These are phyloP conservation scores for Acanthamoeba healyi DNA, from an alignment of 208 protist genomes.

Conservation along the genomic window DNA sequence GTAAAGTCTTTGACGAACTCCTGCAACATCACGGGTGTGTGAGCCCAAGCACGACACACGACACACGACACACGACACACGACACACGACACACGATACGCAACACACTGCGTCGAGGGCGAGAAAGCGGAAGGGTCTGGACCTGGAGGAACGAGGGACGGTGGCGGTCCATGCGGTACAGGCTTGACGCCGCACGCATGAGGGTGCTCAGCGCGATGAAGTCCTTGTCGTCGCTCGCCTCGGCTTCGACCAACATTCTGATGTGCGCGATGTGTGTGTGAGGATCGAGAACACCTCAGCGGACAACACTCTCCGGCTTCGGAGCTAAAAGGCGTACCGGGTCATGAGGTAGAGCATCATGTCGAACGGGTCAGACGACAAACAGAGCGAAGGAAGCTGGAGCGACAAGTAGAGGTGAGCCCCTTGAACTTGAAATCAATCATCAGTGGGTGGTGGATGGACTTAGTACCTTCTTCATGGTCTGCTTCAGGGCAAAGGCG, in stretches of 20 bases:
- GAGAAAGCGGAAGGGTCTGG: too few relatives aligned
- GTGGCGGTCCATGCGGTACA: slow-evolving; percentile 18
- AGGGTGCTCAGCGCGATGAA: slow-evolving; percentile 20
- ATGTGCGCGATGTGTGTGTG: too few relatives aligned
- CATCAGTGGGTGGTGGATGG: too few relatives aligned
- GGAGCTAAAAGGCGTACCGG: background rate
- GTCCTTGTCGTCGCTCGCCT: background rate
- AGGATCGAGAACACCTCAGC: slow-evolving; percentile 7
- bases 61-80: too few relatives aligned
- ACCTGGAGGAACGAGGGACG: slow-evolving; percentile 30
- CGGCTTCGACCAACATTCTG: slow-evolving; percentile 36
- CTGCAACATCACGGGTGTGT: too few relatives aligned
- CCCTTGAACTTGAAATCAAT: background rate
- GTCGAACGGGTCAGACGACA: slow-evolving; percentile 50
- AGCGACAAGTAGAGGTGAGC: background rate
- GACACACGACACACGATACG: too few relatives aligned
- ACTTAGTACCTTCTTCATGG: background rate
- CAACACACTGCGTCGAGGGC: too few relatives aligned
- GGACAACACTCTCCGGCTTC: background rate
- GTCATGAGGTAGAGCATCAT: slow-evolving; percentile 72
- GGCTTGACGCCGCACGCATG: slow-evolving; percentile 21
- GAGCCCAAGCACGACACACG: too few relatives aligned
- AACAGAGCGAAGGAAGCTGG: slow-evolving; percentile 20
- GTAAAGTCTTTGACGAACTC: slow-evolving; percentile 53
- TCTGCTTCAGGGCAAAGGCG: slow-evolving; percentile 46